phyloP scores from a whole-genome alignment of 140 eudicot species.

The Cichorium intybus region DNA sequence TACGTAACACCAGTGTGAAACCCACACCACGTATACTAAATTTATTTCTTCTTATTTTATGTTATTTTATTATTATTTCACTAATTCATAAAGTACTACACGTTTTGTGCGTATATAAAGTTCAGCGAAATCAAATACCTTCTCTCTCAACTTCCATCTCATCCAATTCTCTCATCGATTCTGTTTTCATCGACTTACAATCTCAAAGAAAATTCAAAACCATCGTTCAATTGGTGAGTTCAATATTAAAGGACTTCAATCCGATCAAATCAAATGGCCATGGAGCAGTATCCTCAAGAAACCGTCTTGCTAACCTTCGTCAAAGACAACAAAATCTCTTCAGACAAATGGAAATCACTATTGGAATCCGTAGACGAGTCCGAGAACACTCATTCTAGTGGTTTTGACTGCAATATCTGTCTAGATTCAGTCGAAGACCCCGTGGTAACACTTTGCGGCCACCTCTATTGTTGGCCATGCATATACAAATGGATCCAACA shows the following conservation, averaged over 20 bases:
- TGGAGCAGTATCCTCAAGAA: slow-evolving; percentile 43
- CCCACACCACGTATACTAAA: neutral
- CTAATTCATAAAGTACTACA: neutral
- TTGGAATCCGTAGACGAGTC: slow-evolving; percentile 28
- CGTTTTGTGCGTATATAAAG: neutral
- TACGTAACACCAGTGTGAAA: neutral
- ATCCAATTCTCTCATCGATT: too few species aligned
- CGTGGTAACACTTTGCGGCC: slow-evolving; percentile 87
- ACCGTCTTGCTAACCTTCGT: slow-evolving; percentile 19
- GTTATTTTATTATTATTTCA: neutral
- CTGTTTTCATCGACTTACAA: too few species aligned
- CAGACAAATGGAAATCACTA: slow-evolving; percentile 40
- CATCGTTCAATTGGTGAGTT: too few species aligned
- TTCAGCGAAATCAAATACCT: neutral
- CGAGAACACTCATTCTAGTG: slow-evolving; percentile 35
- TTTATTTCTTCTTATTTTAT: neutral
- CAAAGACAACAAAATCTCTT: slow-evolving; percentile 29
- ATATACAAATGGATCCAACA: slow-evolving; percentile 82
- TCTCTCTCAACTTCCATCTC: neutral
- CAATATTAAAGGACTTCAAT: too few species aligned
- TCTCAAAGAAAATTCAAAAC: too few species aligned
- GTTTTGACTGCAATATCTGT: slow-evolving; percentile 85
- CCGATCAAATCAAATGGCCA: neutral
- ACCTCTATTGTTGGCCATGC: slow-evolving; percentile 96
- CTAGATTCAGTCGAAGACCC: slow-evolving; percentile 75